Evolutionary conservation across 495 filamentous ascomycete species (phyloP), one percentile per base, ranked within the genome.

Genomic region (Stereocaulon alpinum): DNA sequence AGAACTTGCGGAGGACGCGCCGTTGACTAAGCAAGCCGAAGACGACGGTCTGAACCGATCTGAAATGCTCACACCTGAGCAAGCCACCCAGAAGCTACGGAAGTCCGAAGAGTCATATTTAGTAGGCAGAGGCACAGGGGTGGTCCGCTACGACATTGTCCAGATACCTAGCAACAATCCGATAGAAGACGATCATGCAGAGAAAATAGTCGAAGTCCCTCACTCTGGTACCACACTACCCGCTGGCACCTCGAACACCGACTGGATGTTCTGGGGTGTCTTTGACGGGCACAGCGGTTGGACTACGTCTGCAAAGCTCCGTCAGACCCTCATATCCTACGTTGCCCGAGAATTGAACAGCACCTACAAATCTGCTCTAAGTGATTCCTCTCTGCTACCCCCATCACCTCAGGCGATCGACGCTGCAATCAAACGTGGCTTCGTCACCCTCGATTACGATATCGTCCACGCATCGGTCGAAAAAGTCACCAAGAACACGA

Each of bases 231-330:
- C 80, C 22, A 74, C 76, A 12, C 71, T 76, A 32, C 69, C 74
- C 37, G 75, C 77, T 61, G 79, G 78, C 37, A 70, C 74, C 6
- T 55, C 75, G n/a, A 82, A 74, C 47, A 89, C 80, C 60, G 93
- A 99, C 68, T 99, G 93, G 93, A 97, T 96, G 89, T 99, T 99
- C 70, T 99, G 94, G 94, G 92, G 89, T 42, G 91, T 99, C 14
- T 99, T 95, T 72, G 93, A 99, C 69, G 93, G 93, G 1, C 93
- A 98, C 72, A 87, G 89, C 30, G 93, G 93, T 65, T 98, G 93
- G 93, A 95, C 93, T 6, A 99, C 93, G 18, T 96, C 92, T 49
- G 94, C 94, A 20, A 99, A 96, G 66, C 76, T 99, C 44, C 86
- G 93, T 17, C 90, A 97, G 70, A 83, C 87, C 14, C 80, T 99